A percentile compares a stretch with the other conserved stretches of the same genome.
phyloP scores from a whole-genome alignment of 192 early-diverging fungal species.

The Chytriomyces hyalinus region DNA sequence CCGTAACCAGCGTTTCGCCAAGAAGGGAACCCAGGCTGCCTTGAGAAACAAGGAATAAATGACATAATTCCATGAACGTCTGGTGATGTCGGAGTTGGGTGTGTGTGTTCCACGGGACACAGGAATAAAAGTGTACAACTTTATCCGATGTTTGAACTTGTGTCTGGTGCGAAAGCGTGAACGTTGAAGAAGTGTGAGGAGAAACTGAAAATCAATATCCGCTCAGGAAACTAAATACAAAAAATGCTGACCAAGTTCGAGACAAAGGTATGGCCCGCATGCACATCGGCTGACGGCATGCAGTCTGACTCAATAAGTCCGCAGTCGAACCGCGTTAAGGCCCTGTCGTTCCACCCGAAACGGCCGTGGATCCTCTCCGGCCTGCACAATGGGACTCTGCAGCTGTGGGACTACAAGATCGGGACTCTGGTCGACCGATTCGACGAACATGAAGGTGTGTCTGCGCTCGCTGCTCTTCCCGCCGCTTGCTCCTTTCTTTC shows the following conservation, averaged over 20 bases:
- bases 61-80: background rate
- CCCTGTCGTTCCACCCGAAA: constrained; percentile 94
- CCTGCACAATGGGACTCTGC: constrained; percentile 95
- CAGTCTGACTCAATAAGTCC: background rate
- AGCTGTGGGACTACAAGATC: constrained; percentile 99
- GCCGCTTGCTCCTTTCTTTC: background rate
- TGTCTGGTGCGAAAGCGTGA: background rate
- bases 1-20: constrained; percentile 96
- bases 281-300: background rate
- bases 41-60: background rate
- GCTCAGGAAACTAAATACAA: background rate
- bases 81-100: background rate
- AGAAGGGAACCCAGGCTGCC: constrained; percentile 32
- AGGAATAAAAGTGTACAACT: background rate
- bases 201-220: background rate
- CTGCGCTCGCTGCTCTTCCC: background rate
- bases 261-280: constrained; percentile 75
- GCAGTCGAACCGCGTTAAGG: constrained; percentile 88
- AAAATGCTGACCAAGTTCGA: constrained; percentile 88
- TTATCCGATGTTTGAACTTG: background rate
- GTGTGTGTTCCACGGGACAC: background rate
- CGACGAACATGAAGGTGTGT: constrained; percentile 97
- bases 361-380: constrained; percentile 98
- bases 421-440: constrained; percentile 96
- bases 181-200: background rate